These are phyloP conservation scores for Myrmaecium sp. DNA, from an alignment of 2,329 filamentous ascomycete species.

Conservation along the genomic window DNA sequence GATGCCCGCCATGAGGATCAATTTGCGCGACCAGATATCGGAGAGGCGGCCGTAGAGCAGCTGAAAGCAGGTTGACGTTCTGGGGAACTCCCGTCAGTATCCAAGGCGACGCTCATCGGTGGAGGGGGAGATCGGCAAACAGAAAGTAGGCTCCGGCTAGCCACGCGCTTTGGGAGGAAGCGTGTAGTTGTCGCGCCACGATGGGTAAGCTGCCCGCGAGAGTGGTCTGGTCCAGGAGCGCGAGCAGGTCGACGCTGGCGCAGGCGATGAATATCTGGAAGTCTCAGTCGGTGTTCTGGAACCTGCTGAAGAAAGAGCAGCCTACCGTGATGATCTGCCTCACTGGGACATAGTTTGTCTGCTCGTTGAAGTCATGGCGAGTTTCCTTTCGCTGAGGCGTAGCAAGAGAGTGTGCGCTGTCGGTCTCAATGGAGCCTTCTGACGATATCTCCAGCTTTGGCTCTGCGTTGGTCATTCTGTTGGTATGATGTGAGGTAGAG, in stretches of 20 bases:
- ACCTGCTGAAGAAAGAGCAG: neutral
- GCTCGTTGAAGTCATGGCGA: slow-evolving; percentile 5
- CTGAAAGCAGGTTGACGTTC: slow-evolving; percentile 30
- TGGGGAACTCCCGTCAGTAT: no score
- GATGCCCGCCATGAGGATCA: slow-evolving; percentile 32
- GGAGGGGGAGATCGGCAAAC: no score
- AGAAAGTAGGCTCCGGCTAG: slow-evolving; percentile 40
- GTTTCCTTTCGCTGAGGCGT: no score
- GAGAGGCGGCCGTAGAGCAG: slow-evolving; percentile 37
- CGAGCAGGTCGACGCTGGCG: slow-evolving; percentile 36
- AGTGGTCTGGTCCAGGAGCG: slow-evolving; percentile 42
- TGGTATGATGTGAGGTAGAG: no score
- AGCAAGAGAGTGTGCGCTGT: no score
- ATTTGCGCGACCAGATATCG: slow-evolving; percentile 42
- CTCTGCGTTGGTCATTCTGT: no score
- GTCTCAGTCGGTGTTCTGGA: slow-evolving; percentile 1
- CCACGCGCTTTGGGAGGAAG: slow-evolving; percentile 36
- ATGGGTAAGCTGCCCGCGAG: slow-evolving; percentile 38
- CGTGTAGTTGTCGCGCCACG: slow-evolving; percentile 33
- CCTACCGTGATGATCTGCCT: slow-evolving; percentile 4
- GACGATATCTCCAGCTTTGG: neutral
- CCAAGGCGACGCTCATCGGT: no score
- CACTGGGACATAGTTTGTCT: slow-evolving; percentile 5
- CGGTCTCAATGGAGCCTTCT: neutral
- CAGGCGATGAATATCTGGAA: slow-evolving; percentile 40